Evolutionary conservation across 306 rosid genomes (phyloP), one percentile per base, ranked within the genome.

Genomic region (Rosa multiflora): DNA sequence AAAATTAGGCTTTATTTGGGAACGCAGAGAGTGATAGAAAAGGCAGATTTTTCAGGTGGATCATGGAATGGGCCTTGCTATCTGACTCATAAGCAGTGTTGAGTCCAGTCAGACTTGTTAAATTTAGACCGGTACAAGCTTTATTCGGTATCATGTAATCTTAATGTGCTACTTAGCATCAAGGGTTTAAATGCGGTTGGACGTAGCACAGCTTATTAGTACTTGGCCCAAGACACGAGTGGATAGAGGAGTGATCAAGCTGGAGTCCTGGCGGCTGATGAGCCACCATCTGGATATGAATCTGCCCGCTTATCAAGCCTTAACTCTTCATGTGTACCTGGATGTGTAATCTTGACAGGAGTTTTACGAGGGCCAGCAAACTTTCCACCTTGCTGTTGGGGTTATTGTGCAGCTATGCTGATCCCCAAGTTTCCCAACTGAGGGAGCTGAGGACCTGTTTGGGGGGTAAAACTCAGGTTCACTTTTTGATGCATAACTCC

Each of bases 321-420:
- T 81, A 95, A 80, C 79, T 91, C 98, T 82, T 95, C 92, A 71
- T 85, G 97, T 1, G 99, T 95, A 46, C 92, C 93, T 42, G 99
- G 99, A 88, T 95, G 94, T 82, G 96, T 95, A 69, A 95, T 95
- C 88, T 90, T 95, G 21, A 92, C 97, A 32, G 91, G 8, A 78
- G 94, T 77, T 82, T 88, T 95, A 58, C 98, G 97, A 63, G 76
- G 93, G 63, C 78, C 87, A 0, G 85, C 71, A 91, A 81, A 91
- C 63, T 92, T 91, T 63, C 89, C 94, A 64, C 91, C 99, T 72
- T 88, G 97, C 76, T 87, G 97, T 73, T 84, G 99, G 40, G 91
- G 49, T 83, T 85, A 95, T 70, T 84, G 97, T 6, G 89, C 79
- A 39, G 73, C 51, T 35, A 84, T 79, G 85, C 84, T 73, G 14